Base-by-base conservation (phyloP, 2,329 filamentous ascomycete species). In the Orbilia quercus region DNA sequence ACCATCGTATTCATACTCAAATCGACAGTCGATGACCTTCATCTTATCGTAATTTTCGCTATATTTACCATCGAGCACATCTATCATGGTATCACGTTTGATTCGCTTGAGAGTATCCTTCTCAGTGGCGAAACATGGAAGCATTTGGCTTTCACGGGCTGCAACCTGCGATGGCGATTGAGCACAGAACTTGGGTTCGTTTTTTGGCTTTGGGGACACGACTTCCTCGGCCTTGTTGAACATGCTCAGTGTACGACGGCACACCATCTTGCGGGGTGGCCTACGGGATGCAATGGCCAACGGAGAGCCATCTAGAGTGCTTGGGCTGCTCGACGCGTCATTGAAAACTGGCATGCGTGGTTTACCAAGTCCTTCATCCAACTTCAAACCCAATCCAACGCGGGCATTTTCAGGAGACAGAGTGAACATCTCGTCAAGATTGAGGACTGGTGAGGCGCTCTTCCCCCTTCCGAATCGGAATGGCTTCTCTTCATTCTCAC, bases 1-100 rank as follows among this genome's bases (percentile, higher is more conserved):
- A 65, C 95, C 95, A 14, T 96, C 90, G 80, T 96, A 99, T 82
- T 99, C 95, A 81, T 99, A 99, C 84, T 99, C 95, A 80, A 99
- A 99, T 18, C 95, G 91, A 81, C 95, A 99, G 81, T 99, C 95
- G 78, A 99, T 90, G 78, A 99, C 85, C 81, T 96, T 87, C 80
- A 91, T 89, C 79, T 93, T 87, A 72, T 92, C 88, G 80, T 91
- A 98, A 22, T 87, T 81, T 23, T 89, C 85, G 78, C 88, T 87
- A 82, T 89, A 96, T 77, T 91, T 90, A 74, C 92, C 92, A 80
- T 96, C 90, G 74, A 99, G 85, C 36, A 99, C 86, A n/a, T 92
- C 87, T 64, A 96, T 82, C 80, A 99, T 86, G 1, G 92, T 96
- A 54, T 88, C 85, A 79, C 89, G 89, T 65, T 88, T 87, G 79